These are phyloP conservation scores for Avicennia marina DNA, from an alignment of 257 asterid genomes.

Conservation along the genomic window DNA sequence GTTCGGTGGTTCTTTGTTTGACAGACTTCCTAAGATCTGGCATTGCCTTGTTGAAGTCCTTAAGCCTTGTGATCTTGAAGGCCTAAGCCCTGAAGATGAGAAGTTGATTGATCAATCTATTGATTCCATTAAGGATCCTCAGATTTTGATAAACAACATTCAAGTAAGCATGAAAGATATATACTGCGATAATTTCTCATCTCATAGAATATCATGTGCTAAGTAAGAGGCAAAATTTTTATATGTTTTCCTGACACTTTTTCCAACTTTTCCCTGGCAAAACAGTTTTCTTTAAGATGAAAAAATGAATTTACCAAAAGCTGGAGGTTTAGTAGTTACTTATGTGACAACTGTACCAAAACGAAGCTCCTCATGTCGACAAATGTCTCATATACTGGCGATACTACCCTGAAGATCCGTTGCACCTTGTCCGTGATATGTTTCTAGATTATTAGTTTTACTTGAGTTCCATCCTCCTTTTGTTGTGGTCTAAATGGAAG, in stretches of 20 bases:
- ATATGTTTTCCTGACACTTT: background rate
- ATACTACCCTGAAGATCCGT: background rate
- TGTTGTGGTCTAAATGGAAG: background rate
- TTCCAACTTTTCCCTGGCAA: background rate
- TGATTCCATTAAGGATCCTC: conserved; percentile 70
- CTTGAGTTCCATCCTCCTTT: conserved; percentile 6
- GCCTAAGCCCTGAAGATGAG: conserved; percentile 60
- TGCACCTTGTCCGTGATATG: background rate
- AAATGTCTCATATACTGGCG: background rate
- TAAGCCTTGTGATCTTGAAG: conserved; percentile 67
- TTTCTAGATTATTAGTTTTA: background rate
- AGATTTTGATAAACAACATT: conserved; percentile 81
- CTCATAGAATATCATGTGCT: background rate
- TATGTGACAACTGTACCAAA: too few species aligned
- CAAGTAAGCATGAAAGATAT: conserved; percentile 49
- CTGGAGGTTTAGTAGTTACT: background rate
- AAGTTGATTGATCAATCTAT: conserved; percentile 55
- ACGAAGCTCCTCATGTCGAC: background rate
- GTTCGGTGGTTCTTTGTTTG: conserved; percentile 78
- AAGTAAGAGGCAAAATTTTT: background rate
- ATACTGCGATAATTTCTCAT: background rate
- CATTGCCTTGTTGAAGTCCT: conserved; percentile 92
- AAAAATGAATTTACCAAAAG: background rate
- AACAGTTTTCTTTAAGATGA: background rate
- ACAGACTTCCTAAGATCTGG: conserved; percentile 92